Conservation (phyloP, 345 rosid genomes). For the Arabidopsis suecica region DNA sequence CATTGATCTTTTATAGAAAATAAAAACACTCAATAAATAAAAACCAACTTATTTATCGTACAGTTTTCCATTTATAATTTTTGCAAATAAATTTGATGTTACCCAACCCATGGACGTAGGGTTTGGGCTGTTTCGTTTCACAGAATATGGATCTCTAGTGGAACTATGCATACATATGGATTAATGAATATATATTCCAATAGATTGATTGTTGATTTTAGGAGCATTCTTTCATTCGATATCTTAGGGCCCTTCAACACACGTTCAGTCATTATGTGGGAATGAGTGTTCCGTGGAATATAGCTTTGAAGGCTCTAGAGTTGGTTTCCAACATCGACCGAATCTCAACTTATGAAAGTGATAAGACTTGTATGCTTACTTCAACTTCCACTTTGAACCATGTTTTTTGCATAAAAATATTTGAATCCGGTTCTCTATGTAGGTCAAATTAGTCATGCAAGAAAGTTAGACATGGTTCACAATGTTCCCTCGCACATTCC, state of each 20-base stretch:
- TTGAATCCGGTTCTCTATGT: slow-evolving; percentile 16
- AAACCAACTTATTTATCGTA: too few relatives aligned
- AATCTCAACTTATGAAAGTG: slow-evolving; percentile 37
- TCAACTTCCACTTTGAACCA: slow-evolving; percentile 33
- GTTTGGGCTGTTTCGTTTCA: too few relatives aligned
- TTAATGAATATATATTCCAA: neutral
- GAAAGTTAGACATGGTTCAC: neutral
- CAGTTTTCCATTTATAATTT: too few relatives aligned
- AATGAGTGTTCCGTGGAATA: slow-evolving; percentile 23
- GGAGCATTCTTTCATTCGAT: slow-evolving; percentile 1
- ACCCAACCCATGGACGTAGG: too few relatives aligned
- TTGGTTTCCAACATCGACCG: slow-evolving; percentile 36
- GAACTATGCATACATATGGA: neutral
- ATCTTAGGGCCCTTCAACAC: neutral
- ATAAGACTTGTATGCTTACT: slow-evolving; percentile 33
- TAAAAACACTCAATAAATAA: too few relatives aligned
- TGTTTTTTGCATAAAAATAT: slow-evolving; percentile 1
- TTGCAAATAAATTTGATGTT: too few relatives aligned
- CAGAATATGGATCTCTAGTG: neutral
- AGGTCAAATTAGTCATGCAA: neutral
- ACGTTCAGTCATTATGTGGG: neutral
- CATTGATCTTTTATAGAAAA: too few relatives aligned
- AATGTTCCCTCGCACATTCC: too few relatives aligned
- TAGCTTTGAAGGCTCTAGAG: slow-evolving; percentile 32
- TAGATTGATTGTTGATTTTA: neutral